Evolutionary conservation across 2,329 filamentous ascomycete genomes (phyloP).

Genomic region (Botrytis paeoniae): DNA sequence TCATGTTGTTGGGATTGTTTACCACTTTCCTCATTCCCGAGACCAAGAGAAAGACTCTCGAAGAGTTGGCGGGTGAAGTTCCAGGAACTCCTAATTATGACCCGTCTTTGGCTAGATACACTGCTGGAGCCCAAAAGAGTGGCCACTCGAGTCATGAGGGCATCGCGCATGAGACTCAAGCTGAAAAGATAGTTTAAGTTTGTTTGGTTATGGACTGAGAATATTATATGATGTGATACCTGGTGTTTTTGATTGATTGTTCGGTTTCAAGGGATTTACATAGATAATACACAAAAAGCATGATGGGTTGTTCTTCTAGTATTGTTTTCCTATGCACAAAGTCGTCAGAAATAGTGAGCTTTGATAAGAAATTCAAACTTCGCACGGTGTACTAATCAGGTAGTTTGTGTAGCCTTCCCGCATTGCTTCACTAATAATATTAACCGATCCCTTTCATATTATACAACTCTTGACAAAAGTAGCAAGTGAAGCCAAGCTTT

Average conservation of each 20-base stretch:
- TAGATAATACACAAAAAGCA: background rate
- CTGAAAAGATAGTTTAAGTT: slow-evolving; percentile 4
- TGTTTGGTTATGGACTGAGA: background rate
- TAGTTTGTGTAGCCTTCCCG: background rate
- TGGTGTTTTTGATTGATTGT: slow-evolving; percentile 11
- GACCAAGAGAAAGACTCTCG: slow-evolving; percentile 71
- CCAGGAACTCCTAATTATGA: slow-evolving; percentile 18
- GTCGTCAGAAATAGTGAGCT: background rate
- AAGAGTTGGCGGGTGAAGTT: slow-evolving; percentile 48
- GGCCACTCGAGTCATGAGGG: background rate
- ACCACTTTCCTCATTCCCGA: slow-evolving; percentile 70
- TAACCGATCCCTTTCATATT: background rate
- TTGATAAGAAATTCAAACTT: background rate
- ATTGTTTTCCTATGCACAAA: background rate
- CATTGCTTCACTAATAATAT: background rate
- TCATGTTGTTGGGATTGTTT: slow-evolving; percentile 71
- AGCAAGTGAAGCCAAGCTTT: background rate
- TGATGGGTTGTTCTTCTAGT: background rate
- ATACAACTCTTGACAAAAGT: background rate
- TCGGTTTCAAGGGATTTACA: background rate
- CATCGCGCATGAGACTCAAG: background rate
- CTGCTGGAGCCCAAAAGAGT: background rate
- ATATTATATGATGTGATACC: slow-evolving; percentile 9
- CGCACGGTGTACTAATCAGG: background rate
- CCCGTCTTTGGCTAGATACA: background rate